Evolutionary conservation across 2,329 filamentous ascomycete genomes (phyloP).

Genomic region (Sporothrix humicola): DNA sequence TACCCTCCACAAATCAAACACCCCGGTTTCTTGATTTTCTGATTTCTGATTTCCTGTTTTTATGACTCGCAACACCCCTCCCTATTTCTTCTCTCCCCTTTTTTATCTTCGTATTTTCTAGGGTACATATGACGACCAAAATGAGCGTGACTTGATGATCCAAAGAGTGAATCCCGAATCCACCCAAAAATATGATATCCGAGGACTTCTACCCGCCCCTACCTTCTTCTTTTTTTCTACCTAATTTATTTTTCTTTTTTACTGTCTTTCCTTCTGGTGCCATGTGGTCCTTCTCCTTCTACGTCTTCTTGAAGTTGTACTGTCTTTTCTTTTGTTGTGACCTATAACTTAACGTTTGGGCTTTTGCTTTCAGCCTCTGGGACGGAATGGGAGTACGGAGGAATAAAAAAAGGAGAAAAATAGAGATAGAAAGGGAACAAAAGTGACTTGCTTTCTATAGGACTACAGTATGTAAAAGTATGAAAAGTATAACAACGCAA

Average conservation of each 20-base stretch:
- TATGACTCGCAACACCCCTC: neutral
- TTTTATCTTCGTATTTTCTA: conserved; percentile 31
- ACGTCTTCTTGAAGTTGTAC: neutral
- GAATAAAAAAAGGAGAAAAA: neutral
- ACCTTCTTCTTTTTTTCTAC: conserved; percentile 11
- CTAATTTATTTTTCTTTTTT: conserved; percentile 27
- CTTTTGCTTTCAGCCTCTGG: too few relatives aligned
- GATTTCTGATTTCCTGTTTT: conserved; percentile 13
- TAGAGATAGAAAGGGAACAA: neutral
- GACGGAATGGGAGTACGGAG: too few relatives aligned
- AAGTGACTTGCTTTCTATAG: neutral
- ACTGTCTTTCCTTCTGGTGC: neutral
- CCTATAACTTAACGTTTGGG: neutral
- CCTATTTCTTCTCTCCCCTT: neutral
- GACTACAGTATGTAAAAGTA: neutral
- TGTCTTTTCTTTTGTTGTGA: neutral
- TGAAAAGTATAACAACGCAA: neutral
- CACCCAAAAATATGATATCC: conserved; percentile 22
- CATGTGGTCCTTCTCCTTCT: neutral
- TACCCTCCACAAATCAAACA: conserved; percentile 4
- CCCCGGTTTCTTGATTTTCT: neutral
- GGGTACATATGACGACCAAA: conserved; percentile 32
- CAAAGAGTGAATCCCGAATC: conserved; percentile 24
- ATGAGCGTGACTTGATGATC: conserved; percentile 30
- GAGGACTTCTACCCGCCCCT: conserved; percentile 16